These are phyloP conservation scores for Termitomyces heimii DNA, from an alignment of 768 basidiomycete species.

Conservation along the genomic window DNA sequence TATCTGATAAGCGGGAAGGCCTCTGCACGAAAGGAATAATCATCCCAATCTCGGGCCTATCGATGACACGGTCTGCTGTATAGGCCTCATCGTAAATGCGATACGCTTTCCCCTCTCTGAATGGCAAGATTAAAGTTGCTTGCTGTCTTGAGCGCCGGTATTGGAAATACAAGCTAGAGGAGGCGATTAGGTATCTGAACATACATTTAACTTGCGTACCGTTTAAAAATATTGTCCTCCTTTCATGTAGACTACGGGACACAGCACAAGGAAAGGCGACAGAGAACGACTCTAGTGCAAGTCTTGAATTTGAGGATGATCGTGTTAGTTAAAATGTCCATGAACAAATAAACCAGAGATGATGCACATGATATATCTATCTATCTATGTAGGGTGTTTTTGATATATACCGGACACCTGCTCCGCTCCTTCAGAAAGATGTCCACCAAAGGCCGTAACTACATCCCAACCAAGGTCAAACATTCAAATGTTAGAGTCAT, in stretches of 20 bases:
- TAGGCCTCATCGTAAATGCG: background rate
- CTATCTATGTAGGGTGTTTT: background rate
- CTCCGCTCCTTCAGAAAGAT: conserved; percentile 4
- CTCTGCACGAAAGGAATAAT: background rate
- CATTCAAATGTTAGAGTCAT: background rate
- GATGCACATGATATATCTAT: background rate
- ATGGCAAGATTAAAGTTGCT: background rate
- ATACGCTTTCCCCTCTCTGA: background rate
- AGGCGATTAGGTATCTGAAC: background rate
- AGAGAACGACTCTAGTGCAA: background rate
- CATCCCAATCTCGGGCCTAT: background rate
- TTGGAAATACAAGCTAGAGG: background rate
- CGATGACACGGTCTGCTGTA: background rate
- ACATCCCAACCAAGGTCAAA: conserved; percentile 14
- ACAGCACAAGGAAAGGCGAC: background rate
- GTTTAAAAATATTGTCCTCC: background rate
- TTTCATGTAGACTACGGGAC: no score
- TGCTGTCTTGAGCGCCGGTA: background rate
- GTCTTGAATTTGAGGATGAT: background rate
- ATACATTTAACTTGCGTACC: background rate
- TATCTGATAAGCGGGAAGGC: background rate
- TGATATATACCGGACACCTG: background rate
- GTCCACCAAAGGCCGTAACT: conserved; percentile 7
- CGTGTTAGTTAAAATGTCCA: background rate
- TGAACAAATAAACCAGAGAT: background rate